phyloP scores from a whole-genome alignment of 2,329 filamentous ascomycete species.

The Whalleya microplaca region DNA sequence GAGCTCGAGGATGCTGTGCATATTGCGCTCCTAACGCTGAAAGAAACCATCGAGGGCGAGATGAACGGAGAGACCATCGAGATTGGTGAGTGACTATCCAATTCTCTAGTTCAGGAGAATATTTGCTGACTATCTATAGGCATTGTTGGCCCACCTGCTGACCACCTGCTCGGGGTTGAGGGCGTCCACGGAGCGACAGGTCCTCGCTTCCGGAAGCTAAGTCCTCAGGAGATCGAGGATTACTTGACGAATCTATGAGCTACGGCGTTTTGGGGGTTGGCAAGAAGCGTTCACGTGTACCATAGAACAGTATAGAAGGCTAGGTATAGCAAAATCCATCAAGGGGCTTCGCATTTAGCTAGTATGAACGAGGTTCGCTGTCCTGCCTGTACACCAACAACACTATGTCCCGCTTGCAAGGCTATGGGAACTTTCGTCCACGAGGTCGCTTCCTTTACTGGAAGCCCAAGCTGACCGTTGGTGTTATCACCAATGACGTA shows the following conservation, averaged over 20 bases:
- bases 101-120: neutral
- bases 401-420: slow-evolving; percentile 29
- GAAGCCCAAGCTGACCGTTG: slow-evolving; percentile 63
- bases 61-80: slow-evolving; percentile 99
- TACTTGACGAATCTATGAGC: slow-evolving; percentile 95
- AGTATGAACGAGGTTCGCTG: slow-evolving; percentile 55
- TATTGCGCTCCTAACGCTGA: slow-evolving; percentile 94
- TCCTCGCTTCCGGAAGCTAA: slow-evolving; percentile 91
- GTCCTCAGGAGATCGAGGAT: slow-evolving; percentile 97
- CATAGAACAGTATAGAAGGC: slow-evolving; percentile 51
- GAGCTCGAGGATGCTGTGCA: slow-evolving; percentile 98
- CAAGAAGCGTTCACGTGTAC: slow-evolving; percentile 44
- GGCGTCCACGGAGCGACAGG: slow-evolving; percentile 84
- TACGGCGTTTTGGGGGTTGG: slow-evolving; percentile 28
- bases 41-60: slow-evolving; percentile 99
- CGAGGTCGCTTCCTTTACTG: slow-evolving; percentile 22
- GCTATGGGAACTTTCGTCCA: slow-evolving; percentile 45
- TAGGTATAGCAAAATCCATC: slow-evolving; percentile 40
- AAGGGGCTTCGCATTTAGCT: slow-evolving; percentile 32
- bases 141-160: slow-evolving; percentile 91
- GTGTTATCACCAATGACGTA: slow-evolving; percentile 60
- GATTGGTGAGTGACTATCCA: slow-evolving; percentile 68
- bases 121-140: slow-evolving; percentile 54
- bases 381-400: slow-evolving; percentile 52
- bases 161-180: slow-evolving; percentile 90